These are phyloP conservation scores for Alternaria arbusti DNA, from an alignment of 2,329 filamentous ascomycete genomes.

Conservation along the genomic window DNA sequence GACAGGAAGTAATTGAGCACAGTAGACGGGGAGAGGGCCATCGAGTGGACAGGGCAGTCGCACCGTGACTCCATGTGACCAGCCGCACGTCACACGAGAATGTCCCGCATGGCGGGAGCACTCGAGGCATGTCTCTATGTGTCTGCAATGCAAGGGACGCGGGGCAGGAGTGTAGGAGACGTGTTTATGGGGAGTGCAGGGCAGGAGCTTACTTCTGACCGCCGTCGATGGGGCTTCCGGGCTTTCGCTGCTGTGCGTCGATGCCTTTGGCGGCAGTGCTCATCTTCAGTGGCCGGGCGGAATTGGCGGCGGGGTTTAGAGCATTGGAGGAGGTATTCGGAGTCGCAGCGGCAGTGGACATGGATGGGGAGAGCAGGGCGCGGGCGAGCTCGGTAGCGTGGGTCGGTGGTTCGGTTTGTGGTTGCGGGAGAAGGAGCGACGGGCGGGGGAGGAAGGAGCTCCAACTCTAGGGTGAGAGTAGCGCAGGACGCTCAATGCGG, in stretches of 20 bases:
- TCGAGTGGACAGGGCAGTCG: slow-evolving; percentile 30
- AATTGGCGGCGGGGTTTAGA: slow-evolving; percentile 42
- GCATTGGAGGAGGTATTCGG: slow-evolving; percentile 44
- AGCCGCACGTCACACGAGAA: slow-evolving; percentile 40
- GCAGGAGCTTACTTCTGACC: slow-evolving; percentile 58
- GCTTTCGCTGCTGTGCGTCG: slow-evolving; percentile 61
- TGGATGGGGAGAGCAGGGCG: slow-evolving; percentile 30
- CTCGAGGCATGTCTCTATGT: slow-evolving; percentile 24
- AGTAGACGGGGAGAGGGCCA: slow-evolving; percentile 1
- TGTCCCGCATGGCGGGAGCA: slow-evolving; percentile 19
- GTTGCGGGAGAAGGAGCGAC: slow-evolving; percentile 23
- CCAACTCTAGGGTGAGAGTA: slow-evolving; percentile 23
- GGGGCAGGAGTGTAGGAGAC: background rate
- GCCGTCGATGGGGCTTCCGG: slow-evolving; percentile 61
- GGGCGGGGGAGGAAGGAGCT: slow-evolving; percentile 21
- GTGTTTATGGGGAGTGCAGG: background rate
- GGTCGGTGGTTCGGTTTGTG: slow-evolving; percentile 11
- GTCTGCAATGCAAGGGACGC: background rate
- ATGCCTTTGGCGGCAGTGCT: slow-evolving; percentile 57
- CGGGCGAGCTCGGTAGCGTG: slow-evolving; percentile 20
- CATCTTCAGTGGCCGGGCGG: slow-evolving; percentile 56
- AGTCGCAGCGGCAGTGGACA: slow-evolving; percentile 43
- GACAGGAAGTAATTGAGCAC: slow-evolving; percentile 7
- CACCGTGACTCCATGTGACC: slow-evolving; percentile 45
- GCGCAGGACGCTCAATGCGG: slow-evolving; percentile 36